Conservation (phyloP, 495 filamentous ascomycete species). For the Aspergillus sclerotiicarbonarius region DNA sequence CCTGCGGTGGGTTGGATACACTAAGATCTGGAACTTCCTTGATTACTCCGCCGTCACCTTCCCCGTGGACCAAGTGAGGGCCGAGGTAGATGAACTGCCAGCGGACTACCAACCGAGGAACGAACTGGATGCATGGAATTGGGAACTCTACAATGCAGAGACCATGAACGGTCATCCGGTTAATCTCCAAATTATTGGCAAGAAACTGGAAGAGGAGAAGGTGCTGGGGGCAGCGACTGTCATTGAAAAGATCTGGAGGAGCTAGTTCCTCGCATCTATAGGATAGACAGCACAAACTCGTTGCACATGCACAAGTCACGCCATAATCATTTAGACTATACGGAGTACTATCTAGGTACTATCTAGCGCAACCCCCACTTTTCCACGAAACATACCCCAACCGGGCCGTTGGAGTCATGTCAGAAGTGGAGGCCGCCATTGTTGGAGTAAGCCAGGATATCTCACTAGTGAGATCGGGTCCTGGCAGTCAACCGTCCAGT, state of each 20-base stretch:
- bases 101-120: slow-evolving; percentile 48
- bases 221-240: slow-evolving; percentile 43
- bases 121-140: slow-evolving; percentile 51
- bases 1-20: slow-evolving; percentile 57
- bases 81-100: slow-evolving; percentile 44
- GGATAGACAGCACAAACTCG: neutral
- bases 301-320: no score
- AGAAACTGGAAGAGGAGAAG: slow-evolving; percentile 55
- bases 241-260: slow-evolving; percentile 39
- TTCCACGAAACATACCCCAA: neutral
- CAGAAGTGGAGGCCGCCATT: neutral
- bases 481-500: no score
- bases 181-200: slow-evolving; percentile 52
- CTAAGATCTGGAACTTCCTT: slow-evolving; percentile 67
- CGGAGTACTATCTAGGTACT: neutral
- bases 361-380: neutral
- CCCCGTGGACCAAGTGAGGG: slow-evolving; percentile 52
- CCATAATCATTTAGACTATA: neutral
- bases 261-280: neutral
- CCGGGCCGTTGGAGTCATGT: neutral
- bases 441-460: neutral
- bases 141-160: slow-evolving; percentile 46
- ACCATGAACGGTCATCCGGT: slow-evolving; percentile 44
- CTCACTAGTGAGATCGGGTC: no score
- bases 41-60: slow-evolving; percentile 61